A percentile compares a stretch with the other conserved stretches of the same genome.
phyloP scores from a whole-genome alignment of 2,329 filamentous ascomycete genomes.

The Botrytis byssoidea region DNA sequence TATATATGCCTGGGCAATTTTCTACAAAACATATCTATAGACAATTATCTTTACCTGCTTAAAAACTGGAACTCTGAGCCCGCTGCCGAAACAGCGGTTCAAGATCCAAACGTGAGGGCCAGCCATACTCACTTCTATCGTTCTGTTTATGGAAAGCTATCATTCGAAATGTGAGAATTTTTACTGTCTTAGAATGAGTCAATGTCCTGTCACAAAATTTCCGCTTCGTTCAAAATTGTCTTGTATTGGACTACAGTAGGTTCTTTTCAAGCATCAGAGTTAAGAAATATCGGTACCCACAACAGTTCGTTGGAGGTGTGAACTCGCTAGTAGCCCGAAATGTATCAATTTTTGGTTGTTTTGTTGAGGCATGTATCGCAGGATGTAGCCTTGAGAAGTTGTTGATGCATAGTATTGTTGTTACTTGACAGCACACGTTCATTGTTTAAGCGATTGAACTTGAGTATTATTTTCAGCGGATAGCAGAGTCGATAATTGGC shows the following conservation, averaged over 20 bases:
- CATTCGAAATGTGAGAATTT: not conserved
- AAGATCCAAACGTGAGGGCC: not conserved
- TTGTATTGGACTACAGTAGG: not conserved
- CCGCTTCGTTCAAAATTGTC: not conserved
- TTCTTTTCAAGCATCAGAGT: not conserved
- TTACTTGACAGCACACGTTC: not conserved
- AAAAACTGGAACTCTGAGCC: not conserved
- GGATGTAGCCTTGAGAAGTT: not conserved
- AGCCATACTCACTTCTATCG: not conserved
- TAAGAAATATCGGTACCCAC: not conserved
- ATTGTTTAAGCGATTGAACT: not conserved
- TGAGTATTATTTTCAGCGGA: not conserved
- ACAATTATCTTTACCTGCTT: not conserved
- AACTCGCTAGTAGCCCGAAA: not conserved
- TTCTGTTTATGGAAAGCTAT: not conserved
- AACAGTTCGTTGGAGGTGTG: not conserved
- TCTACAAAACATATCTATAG: not conserved
- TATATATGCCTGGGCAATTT: not conserved
- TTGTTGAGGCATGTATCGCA: not conserved
- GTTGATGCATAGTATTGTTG: not conserved
- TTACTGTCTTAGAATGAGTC: not conserved
- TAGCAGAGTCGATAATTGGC: not conserved
- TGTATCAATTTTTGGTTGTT: not conserved
- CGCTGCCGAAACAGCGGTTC: no score
- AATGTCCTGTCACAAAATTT: not conserved